A percentile compares a stretch with the other conserved stretches of the same genome.
phyloP scores from a whole-genome alignment of 208 protist species.

The Trypanosoma conorhini region DNA sequence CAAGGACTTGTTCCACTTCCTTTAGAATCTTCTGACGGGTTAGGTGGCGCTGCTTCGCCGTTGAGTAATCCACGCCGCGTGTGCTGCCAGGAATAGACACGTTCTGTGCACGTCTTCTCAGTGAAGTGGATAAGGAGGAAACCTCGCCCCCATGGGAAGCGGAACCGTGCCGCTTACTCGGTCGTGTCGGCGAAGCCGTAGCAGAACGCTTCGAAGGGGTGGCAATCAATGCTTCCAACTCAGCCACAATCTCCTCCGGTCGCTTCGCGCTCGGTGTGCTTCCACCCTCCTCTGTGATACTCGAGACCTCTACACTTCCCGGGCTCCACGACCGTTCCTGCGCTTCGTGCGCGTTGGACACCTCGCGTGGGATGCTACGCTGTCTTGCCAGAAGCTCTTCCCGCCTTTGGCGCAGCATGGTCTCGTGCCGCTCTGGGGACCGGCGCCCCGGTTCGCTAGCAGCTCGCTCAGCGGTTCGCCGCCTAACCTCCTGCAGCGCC shows the following conservation, averaged over 20 bases:
- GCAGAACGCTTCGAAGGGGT: slow-evolving; percentile 1
- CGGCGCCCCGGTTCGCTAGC: background rate
- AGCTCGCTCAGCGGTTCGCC: background rate
- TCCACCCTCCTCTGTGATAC: slow-evolving; percentile 15
- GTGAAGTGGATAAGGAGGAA: slow-evolving; percentile 2
- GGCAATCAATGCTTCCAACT: slow-evolving; percentile 19
- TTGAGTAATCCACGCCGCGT: background rate
- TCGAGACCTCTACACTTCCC: slow-evolving; percentile 21
- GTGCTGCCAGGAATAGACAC: background rate
- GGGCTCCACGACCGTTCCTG: slow-evolving; percentile 3
- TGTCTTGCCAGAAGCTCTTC: background rate
- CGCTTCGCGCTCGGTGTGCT: slow-evolving; percentile 1
- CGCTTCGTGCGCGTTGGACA: background rate
- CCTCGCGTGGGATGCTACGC: background rate
- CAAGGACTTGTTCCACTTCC: slow-evolving; percentile 11
- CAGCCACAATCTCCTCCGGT: slow-evolving; percentile 13
- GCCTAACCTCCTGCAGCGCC: background rate
- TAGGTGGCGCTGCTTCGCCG: background rate
- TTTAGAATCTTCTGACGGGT: background rate
- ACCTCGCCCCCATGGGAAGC: background rate
- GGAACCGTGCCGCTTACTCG: background rate
- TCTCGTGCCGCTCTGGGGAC: background rate
- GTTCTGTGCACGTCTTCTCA: background rate
- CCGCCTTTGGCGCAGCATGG: background rate
- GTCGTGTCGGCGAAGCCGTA: slow-evolving; percentile 8